A percentile compares a stretch with the other conserved stretches of the same genome.
Conservation (phyloP, 345 rosid species). For the Sisymbrium irio region DNA sequence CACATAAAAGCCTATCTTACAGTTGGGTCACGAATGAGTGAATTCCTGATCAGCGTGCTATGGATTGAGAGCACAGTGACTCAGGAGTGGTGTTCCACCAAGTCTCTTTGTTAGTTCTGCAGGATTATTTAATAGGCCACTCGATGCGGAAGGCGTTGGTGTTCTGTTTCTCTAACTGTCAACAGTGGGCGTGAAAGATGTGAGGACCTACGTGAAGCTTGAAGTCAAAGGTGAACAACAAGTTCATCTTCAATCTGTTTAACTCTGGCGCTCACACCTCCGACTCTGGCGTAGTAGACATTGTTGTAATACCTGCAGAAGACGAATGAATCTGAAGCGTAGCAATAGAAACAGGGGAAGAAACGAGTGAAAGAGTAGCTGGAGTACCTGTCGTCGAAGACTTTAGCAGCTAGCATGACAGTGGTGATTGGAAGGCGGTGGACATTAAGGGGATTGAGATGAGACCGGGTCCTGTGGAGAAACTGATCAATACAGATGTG, state of each 20-base stretch:
- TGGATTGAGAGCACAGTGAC: constrained; percentile 24
- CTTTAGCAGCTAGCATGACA: constrained; percentile 83
- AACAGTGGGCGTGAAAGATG: constrained; percentile 61
- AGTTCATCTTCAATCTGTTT: constrained; percentile 78
- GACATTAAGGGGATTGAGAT: constrained; percentile 62
- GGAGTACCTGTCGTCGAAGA: constrained; percentile 62
- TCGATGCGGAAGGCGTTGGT: constrained; percentile 15
- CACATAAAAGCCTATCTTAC: constrained; percentile 18
- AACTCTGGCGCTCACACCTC: constrained; percentile 82
- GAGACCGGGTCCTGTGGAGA: constrained; percentile 46
- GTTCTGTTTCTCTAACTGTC: constrained; percentile 56
- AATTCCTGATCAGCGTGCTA: constrained; percentile 25
- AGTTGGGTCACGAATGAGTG: not conserved
- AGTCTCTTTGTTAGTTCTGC: constrained; percentile 21
- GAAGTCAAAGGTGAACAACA: constrained; percentile 78
- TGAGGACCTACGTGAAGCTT: constrained; percentile 66
- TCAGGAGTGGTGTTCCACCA: constrained; percentile 28
- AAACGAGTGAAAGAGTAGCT: not conserved
- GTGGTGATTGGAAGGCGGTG: constrained; percentile 84
- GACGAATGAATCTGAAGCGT: not conserved
- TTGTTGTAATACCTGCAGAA: constrained; percentile 78
- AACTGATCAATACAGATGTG: constrained; percentile 69
- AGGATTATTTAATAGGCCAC: constrained; percentile 29
- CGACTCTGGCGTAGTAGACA: constrained; percentile 87
- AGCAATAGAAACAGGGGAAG: not conserved